These are phyloP conservation scores for Lolium rigidum DNA, from an alignment of 176 grass and related monocot genomes.

Conservation along the genomic window DNA sequence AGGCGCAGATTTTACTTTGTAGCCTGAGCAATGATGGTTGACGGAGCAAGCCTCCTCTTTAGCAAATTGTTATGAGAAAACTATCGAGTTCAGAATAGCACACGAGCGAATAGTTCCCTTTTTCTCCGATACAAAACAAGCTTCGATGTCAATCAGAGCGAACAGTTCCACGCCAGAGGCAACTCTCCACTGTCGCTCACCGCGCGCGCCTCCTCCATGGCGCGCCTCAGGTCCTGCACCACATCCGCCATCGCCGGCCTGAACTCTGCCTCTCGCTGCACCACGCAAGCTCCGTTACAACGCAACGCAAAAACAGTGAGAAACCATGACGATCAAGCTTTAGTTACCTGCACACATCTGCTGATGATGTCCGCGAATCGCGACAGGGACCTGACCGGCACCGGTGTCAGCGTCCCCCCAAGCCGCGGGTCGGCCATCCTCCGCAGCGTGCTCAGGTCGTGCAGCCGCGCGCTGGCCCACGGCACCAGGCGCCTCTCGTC, in stretches of 20 bases:
- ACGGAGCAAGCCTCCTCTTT: constrained; percentile 83
- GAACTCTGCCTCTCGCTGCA: constrained; percentile 63
- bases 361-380: constrained; percentile 70
- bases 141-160: no score
- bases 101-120: not conserved
- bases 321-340: not conserved
- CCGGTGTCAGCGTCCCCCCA: not conserved
- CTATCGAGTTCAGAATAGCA: not conserved
- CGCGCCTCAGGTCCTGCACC: constrained; percentile 57
- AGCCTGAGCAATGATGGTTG: constrained; percentile 82
- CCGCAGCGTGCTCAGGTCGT: constrained; percentile 58
- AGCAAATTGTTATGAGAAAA: constrained; percentile 14
- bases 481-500: constrained; percentile 55
- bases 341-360: constrained; percentile 59
- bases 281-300: not conserved
- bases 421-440: constrained; percentile 63
- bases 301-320: not conserved
- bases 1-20: constrained; percentile 61
- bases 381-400: constrained; percentile 59
- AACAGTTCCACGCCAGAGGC: no score
- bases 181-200: not conserved
- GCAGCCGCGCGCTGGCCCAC: constrained; percentile 58
- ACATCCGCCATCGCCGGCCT: constrained; percentile 60
- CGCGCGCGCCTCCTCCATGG: constrained; percentile 9
- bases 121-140: no score